Percentiles rank a stretch among this genome's conserved stretches.
phyloP scores from a whole-genome alignment of 352 stramenopile genomes.

The Phytophthora pini region DNA sequence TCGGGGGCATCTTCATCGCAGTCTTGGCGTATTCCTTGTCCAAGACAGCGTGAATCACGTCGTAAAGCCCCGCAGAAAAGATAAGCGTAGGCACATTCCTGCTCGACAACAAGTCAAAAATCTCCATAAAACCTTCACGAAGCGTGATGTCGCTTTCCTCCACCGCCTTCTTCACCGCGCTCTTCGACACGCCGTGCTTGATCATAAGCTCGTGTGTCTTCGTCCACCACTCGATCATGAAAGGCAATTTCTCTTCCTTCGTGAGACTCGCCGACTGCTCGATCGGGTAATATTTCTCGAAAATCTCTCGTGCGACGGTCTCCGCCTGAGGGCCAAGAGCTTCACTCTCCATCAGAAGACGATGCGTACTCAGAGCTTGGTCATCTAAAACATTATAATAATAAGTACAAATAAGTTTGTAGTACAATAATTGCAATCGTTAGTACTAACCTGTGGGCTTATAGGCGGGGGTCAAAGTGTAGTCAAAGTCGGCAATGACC shows the following conservation, averaged over 20 bases:
- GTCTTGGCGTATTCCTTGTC: constrained; percentile 65
- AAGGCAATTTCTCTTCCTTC: constrained; percentile 77
- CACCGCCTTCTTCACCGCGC: constrained; percentile 55
- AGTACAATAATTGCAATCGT: constrained; percentile 1
- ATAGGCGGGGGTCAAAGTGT: constrained; percentile 78
- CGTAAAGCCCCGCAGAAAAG: constrained; percentile 74
- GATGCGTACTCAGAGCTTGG: constrained; percentile 59
- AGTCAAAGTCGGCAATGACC: constrained; percentile 87
- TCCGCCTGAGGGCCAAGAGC: constrained; percentile 43
- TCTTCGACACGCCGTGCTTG: constrained; percentile 56
- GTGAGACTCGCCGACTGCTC: constrained; percentile 72
- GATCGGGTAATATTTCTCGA: constrained; percentile 82
- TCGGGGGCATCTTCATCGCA: constrained; percentile 27
- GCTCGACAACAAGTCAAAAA: constrained; percentile 61
- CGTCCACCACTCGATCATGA: constrained; percentile 80
- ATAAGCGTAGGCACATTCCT: constrained; percentile 77
- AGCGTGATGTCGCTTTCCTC: constrained; percentile 58
- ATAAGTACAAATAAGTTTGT: neutral
- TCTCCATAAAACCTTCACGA: constrained; percentile 63
- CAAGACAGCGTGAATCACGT: constrained; percentile 84
- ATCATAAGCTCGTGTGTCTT: constrained; percentile 62
- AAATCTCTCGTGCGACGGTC: constrained; percentile 50
- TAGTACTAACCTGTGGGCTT: constrained; percentile 45
- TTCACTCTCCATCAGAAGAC: constrained; percentile 56
- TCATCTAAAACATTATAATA: constrained; percentile 30